Percentiles rank a stretch among this genome's conserved stretches.
Conservation (phyloP, 106 monocot species). For the Dendrobium catenatum region DNA sequence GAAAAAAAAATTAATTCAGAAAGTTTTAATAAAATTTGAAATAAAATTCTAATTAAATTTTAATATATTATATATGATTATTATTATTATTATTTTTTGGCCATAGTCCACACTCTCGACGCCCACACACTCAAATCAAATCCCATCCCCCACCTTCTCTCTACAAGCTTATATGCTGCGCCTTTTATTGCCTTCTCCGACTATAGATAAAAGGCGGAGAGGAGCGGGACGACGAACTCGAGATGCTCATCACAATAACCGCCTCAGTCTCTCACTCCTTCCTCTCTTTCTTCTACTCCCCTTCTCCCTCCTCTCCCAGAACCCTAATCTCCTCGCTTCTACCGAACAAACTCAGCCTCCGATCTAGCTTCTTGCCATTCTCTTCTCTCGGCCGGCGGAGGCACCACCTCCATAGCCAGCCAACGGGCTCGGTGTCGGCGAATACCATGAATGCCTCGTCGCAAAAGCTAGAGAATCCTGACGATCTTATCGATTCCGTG, state of each 20-base stretch:
- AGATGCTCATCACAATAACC: neutral
- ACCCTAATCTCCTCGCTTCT: slow-evolving; percentile 1
- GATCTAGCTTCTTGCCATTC: neutral
- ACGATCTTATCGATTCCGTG: slow-evolving; percentile 83
- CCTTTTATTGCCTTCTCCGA: neutral
- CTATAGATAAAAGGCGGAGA: neutral
- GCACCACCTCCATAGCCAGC: neutral
- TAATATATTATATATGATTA: too few species aligned
- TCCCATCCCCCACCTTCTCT: neutral
- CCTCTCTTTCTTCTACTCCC: neutral
- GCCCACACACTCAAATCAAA: neutral
- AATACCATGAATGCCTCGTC: slow-evolving; percentile 17
- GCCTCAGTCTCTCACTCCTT: neutral
- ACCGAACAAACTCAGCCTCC: neutral
- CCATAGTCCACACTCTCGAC: neutral
- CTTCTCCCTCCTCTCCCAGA: neutral
- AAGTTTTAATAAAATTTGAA: too few species aligned
- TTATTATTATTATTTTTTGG: too few species aligned
- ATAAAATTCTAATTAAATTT: too few species aligned
- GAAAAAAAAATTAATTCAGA: too few species aligned
- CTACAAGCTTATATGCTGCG: too few species aligned
- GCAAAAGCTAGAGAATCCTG: slow-evolving; percentile 43
- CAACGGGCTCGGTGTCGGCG: slow-evolving; percentile 5
- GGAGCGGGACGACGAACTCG: neutral
- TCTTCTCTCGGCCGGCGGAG: neutral